These are phyloP conservation scores for Immersiporthe knoxdaviesiana DNA, from an alignment of 2,329 filamentous ascomycete species.

Conservation along the genomic window DNA sequence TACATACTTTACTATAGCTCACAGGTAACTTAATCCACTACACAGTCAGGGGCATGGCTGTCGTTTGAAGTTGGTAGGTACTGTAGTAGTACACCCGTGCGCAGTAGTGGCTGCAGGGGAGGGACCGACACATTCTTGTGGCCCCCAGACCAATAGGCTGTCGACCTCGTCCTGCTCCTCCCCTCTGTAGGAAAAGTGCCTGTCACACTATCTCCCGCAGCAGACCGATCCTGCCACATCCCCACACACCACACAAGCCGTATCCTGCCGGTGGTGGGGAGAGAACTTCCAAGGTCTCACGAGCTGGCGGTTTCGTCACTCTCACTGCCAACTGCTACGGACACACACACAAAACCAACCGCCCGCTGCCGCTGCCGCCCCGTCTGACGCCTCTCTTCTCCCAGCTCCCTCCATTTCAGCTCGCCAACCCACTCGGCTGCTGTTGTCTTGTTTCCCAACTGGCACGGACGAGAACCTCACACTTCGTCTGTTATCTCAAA, in stretches of 20 bases:
- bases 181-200: conserved; percentile 7
- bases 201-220: conserved; percentile 16
- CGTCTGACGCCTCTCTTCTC: not conserved
- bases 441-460: not conserved
- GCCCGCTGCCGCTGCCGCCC: not conserved
- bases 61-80: conserved; percentile 12
- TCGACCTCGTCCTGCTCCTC: conserved; percentile 4
- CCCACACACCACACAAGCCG: not conserved
- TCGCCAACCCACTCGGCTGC: not conserved
- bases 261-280: not conserved
- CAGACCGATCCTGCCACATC: not conserved
- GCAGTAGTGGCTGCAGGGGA: conserved; percentile 10
- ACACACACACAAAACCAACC: not conserved
- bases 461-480: not conserved
- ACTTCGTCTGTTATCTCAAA: too few relatives aligned
- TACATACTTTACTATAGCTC: too few relatives aligned
- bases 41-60: conserved; percentile 6
- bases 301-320: not conserved
- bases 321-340: not conserved
- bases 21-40: not conserved
- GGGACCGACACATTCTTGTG: conserved; percentile 3
- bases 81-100: too few relatives aligned
- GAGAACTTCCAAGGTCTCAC: not conserved
- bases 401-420: not conserved
- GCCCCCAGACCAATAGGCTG: conserved; percentile 19